These are phyloP conservation scores for Fusarium annulatum DNA, from an alignment of 2,329 filamentous ascomycete species.

Conservation along the genomic window DNA sequence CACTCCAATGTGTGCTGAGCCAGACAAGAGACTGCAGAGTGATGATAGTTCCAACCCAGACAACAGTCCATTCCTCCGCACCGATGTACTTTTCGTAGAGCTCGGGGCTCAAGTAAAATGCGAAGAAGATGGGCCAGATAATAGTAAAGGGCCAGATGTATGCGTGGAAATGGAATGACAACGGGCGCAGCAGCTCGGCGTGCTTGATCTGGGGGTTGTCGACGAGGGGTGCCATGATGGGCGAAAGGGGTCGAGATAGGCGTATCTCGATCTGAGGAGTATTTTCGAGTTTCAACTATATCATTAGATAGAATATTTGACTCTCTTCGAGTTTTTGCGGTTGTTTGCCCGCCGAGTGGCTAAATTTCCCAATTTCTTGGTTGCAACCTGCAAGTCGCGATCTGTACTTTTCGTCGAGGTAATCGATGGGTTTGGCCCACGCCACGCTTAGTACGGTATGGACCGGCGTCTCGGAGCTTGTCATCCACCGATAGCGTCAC, in stretches of 20 bases:
- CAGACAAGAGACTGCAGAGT: constrained; percentile 89
- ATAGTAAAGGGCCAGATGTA: constrained; percentile 95
- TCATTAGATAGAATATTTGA: background rate
- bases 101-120: constrained; percentile 84
- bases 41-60: constrained; percentile 89
- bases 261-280: constrained; percentile 17
- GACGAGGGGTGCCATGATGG: constrained; percentile 80
- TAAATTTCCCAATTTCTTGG: constrained; percentile 30
- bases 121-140: constrained; percentile 91
- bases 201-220: constrained; percentile 90
- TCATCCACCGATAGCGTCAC: constrained; percentile 33
- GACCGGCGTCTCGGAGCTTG: constrained; percentile 31
- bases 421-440: constrained; percentile 30
- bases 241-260: constrained; percentile 26
- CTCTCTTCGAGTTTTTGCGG: constrained; percentile 7
- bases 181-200: constrained; percentile 87
- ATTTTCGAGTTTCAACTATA: background rate
- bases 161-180: constrained; percentile 81
- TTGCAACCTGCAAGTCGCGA: constrained; percentile 41
- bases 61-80: constrained; percentile 97
- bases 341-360: constrained; percentile 26
- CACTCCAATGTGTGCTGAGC: constrained; percentile 98
- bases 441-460: constrained; percentile 13
- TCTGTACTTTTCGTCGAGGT: constrained; percentile 46
- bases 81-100: constrained; percentile 92